Base-by-base conservation (phyloP, 306 rosid species). In the Cyamopsis tetragonoloba region DNA sequence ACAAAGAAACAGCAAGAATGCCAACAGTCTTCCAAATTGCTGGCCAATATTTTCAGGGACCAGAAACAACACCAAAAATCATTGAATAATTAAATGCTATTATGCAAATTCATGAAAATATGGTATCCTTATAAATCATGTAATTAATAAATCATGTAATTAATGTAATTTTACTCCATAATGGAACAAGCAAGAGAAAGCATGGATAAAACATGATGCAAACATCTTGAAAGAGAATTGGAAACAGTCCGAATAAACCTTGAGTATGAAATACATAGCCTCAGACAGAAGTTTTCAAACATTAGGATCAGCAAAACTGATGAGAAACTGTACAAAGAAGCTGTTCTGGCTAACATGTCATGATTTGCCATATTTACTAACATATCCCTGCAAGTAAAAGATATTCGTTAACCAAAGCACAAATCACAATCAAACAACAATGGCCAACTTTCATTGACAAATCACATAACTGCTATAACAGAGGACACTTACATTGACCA, bases 301-400 rank as follows among this genome's bases (percentile, higher is more conserved):
- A 49, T 62, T 67, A 27, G 58, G 72, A 70, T 76, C 72, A 73
- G 54, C 61, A 70, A 78, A 75, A 70, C 72, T 75, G 43, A 38
- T 68, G 77, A 64, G 58, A 77, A 86, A 78, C 79, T 88, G 80
- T 78, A 86, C 93, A 77, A 66, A 71, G 57, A 75, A 64, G 59
- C 72, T 77, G 71, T 55, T 72, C 35, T 46, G 71, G 71, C 78
- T 56, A 42, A 77, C 80, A 73, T 73, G 81, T 92, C 88, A 86
- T 46, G 88, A 69, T 74, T 90, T 93, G 19, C 96, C 87, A 83
- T 88, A 88, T 84, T 88, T 93, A 66, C 74, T 84, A 49, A 87
- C 87, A 77, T 93, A 93, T 72, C 92, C 99, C 99, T 93, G 97
- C 91, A 86, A 72, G 75, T 44, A 55, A 80, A 81, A 81, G 31